Evolutionary conservation across 306 rosid genomes (phyloP), one percentile per base, ranked within the genome.

Genomic region (Geum urbanum): DNA sequence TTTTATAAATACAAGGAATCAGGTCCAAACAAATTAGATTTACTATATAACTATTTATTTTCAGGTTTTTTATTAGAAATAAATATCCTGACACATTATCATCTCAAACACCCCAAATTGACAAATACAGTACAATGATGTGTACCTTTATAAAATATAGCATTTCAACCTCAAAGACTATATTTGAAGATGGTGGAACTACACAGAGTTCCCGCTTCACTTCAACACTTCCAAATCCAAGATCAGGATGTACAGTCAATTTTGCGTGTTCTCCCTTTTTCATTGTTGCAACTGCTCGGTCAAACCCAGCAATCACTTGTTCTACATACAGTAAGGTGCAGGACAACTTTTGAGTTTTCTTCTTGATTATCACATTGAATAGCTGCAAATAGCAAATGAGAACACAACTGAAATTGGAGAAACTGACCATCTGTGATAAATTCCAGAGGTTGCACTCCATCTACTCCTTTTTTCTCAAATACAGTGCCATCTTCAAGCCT

Each of bases 281-380:
- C 92, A 89, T 89, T 35, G 92, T 85, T 62, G 83, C 86, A 71
- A 84, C 86, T 7, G 85, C 90, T 72, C 59, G 77, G 74, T 87
- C 96, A 66, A 89, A 73, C 72, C 96, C 88, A 62, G 62, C 48
- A 74, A 89, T 78, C 72, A 86, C 96, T 85, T 85, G 86, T 70
- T 89, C 92, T 86, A 62, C 74, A 83, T 52, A 62, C 47, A 80
- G 62, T 40, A 72, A 62, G 44, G 57, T 48, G 63, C 40, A 75
- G 69, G 56, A 56, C 53, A 48, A 44, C 53, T 62, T 66, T 67
- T 61, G 52, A 71, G 74, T 51, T 54, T 66, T 15, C 60, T 27
- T n/a, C n/a, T 54, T 45, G 41, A 69, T 66, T 37, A 44, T 46
- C 56, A 10, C 9, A 39, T 48, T 66, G 63, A 24, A 16, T 54